Conservation (phyloP, 108 stramenopile genomes). For the Cyclostephanos invisitatus region DNA sequence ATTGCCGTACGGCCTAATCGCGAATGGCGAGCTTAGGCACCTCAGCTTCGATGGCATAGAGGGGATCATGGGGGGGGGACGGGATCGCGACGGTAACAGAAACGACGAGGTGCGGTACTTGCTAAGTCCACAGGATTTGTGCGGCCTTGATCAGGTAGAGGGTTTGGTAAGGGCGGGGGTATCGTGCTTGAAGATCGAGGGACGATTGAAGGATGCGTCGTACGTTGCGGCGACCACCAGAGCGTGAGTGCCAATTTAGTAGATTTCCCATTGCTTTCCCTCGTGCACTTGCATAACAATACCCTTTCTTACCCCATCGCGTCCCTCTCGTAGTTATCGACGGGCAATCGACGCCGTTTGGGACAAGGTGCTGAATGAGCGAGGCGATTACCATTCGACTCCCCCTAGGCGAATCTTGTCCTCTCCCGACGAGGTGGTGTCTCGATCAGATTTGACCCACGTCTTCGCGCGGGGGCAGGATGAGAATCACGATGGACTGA, state of each 20-base stretch:
- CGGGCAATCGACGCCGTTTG: constrained; percentile 75
- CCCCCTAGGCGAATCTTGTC: constrained; percentile 17
- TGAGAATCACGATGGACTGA: constrained; percentile 63
- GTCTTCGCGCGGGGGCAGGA: constrained; percentile 79
- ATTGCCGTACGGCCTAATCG: constrained; percentile 71
- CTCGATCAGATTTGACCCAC: constrained; percentile 60
- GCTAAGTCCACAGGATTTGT: constrained; percentile 78
- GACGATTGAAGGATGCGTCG: constrained; percentile 73
- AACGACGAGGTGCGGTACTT: constrained; percentile 60
- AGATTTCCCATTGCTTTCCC: neutral
- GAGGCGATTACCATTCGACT: constrained; percentile 6
- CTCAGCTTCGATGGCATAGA: constrained; percentile 51
- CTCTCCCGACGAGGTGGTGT: constrained; percentile 50
- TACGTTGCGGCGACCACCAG: constrained; percentile 81
- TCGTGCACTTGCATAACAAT: neutral
- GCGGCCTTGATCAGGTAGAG: constrained; percentile 72
- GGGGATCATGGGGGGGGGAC: constrained; percentile 30
- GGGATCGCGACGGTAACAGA: neutral
- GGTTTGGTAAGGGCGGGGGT: constrained; percentile 66
- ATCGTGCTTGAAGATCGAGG: constrained; percentile 79
- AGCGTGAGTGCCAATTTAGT: constrained; percentile 32
- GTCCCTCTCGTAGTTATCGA: constrained; percentile 46
- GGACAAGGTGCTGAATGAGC: constrained; percentile 51
- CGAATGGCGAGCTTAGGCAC: constrained; percentile 61
- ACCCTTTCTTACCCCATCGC: neutral